Base-by-base conservation (phyloP, 805 yeast genomes). In the Brettanomyces sp. region DNA sequence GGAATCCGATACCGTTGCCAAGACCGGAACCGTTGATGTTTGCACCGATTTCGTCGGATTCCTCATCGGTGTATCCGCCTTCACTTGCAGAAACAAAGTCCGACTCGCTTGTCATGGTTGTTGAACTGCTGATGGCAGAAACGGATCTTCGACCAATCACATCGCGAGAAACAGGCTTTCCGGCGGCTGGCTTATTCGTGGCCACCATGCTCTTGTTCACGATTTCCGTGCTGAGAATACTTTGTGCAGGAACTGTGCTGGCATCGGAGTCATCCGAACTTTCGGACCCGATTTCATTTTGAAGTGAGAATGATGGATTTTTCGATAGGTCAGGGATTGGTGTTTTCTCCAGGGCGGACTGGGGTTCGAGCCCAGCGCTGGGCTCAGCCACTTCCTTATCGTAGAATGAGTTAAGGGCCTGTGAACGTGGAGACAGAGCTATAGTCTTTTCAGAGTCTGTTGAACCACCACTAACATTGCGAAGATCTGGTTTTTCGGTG, bases 71-170 rank as follows among this genome's bases (percentile, higher is more conserved):
- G 13, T 32, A 9, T 14, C 46, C 52, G 14, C 59, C 63, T 43
- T 60, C 64, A 35, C 52, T 57, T 22, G 65, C 66, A 23, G 66
- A 61, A 34, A 61, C 57, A 49, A 62, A 62, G 30, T 59, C 65
- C 3, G 62, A 56, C 22, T 61, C 66, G 6, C 54, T 55, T 28
- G 50, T 43, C 7, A 64, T 54, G 8, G 60, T 58, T 28, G 45
- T 43, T 11, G 36, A 25, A 8, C 46, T 49, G 41, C 57, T 55
- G 11, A 11, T 13, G 2, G 21, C 41, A n/a, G 45, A 43, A 13
- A 24, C 23, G 7, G 32, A 28, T 13, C 45, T 28, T 7, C 22
- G 25, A 24, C 24, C 36, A 28, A 28, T 28, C 32, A 28, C 32
- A 9, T 28, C 11, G 32, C 32, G 32, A 28, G 32, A 28, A 28